These are phyloP conservation scores for Eutrema heterophyllum DNA, from an alignment of 345 rosid genomes.

Conservation along the genomic window DNA sequence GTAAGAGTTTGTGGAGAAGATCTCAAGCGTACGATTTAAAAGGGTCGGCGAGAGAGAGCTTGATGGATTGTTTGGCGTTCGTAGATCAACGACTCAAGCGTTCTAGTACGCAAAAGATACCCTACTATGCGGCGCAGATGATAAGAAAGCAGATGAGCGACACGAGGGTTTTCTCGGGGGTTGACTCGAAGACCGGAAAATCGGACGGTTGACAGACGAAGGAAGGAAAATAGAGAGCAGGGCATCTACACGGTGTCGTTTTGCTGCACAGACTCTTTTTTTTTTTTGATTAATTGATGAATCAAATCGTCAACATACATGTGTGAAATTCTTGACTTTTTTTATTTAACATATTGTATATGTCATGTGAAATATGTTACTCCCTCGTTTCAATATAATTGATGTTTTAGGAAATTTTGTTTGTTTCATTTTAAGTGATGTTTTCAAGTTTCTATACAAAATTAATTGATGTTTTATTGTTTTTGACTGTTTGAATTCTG, in stretches of 20 bases:
- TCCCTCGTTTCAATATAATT: no score
- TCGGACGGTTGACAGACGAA: background rate
- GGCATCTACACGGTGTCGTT: background rate
- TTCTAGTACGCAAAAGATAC: slow-evolving; percentile 35
- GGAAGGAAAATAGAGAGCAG: background rate
- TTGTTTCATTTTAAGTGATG: no score
- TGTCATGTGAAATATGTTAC: no score
- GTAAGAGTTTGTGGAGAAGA: slow-evolving; percentile 89
- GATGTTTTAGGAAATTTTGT: no score
- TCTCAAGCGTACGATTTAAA: slow-evolving; percentile 77
- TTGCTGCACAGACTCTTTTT: background rate
- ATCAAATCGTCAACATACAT: no score
- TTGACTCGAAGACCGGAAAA: background rate
- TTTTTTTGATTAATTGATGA: background rate
- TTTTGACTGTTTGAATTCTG: no score
- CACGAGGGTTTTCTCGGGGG: slow-evolving; percentile 46
- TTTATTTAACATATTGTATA: no score
- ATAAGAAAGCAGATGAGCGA: slow-evolving; percentile 59
- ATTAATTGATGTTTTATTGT: no score
- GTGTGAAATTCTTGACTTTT: no score
- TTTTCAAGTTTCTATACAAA: no score
- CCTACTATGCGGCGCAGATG: slow-evolving; percentile 60
- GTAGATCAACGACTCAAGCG: slow-evolving; percentile 35
- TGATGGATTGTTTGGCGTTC: slow-evolving; percentile 72
- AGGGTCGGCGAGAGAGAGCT: slow-evolving; percentile 65